phyloP scores from a whole-genome alignment of 1,284 basidiomycete species.

The Crucibulum cyathiforme region DNA sequence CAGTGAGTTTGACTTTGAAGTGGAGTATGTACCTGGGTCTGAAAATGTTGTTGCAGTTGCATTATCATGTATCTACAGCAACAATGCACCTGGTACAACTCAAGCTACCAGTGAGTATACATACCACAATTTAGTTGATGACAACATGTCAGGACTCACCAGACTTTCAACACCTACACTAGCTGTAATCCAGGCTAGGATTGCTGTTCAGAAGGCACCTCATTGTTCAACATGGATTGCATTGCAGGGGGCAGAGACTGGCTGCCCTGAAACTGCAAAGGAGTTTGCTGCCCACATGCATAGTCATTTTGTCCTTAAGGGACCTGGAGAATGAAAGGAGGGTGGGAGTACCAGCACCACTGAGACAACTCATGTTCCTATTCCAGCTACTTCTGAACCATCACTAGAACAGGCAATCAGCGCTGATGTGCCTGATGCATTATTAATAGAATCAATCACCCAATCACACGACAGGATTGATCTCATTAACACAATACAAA shows the following conservation, averaged over 20 bases:
- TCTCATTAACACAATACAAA: conserved; percentile 9
- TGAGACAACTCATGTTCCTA: background rate
- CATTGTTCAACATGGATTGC: background rate
- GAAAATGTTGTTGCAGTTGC: conserved; percentile 33
- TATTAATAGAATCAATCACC: background rate
- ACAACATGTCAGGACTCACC: conserved; percentile 10
- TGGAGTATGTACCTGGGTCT: conserved; percentile 25
- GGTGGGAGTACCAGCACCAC: conserved; percentile 10
- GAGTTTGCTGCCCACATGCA: conserved; percentile 10
- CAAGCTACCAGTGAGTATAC: conserved; percentile 18
- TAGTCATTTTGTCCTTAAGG: conserved; percentile 19
- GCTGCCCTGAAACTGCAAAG: conserved; percentile 1
- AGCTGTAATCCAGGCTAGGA: conserved; percentile 11
- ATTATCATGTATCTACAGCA: conserved; percentile 28
- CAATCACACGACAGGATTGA: conserved; percentile 7
- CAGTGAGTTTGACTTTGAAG: conserved; percentile 29
- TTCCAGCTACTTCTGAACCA: background rate
- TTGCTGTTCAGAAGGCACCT: background rate
- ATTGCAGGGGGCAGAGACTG: conserved; percentile 3
- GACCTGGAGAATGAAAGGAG: conserved; percentile 26
- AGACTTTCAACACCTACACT: conserved; percentile 21
- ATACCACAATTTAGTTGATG: conserved; percentile 14
- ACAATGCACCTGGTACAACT: conserved; percentile 21
- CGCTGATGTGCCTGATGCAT: background rate
- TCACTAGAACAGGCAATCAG: background rate